phyloP scores from a whole-genome alignment of 1,284 basidiomycete genomes.

The Cystobasidiaceae sp. region DNA sequence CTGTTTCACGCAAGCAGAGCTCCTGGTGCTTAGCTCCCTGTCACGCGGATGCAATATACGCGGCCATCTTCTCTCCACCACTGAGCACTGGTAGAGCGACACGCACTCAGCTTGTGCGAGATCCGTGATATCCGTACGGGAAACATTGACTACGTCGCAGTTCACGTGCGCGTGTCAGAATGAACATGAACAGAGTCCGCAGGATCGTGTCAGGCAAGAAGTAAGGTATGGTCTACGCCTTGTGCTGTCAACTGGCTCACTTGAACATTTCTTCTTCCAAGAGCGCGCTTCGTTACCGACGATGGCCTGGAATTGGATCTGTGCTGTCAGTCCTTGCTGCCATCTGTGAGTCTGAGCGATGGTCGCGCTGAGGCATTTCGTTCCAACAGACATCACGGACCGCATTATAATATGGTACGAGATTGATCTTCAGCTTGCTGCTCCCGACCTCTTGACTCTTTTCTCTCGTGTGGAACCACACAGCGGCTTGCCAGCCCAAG shows the following conservation, averaged over 20 bases:
- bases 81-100: no score
- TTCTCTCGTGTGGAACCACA: conserved; percentile 67
- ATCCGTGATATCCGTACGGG: no score
- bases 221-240: neutral
- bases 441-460: no score
- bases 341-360: neutral
- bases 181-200: conserved; percentile 21
- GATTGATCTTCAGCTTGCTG: neutral
- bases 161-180: no score
- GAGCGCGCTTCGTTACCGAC: conserved; percentile 23
- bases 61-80: no score
- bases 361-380: neutral
- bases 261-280: neutral
- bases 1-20: no score
- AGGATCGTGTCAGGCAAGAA: conserved; percentile 26
- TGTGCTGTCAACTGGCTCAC: neutral
- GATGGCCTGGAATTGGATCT: conserved; percentile 27
- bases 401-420: conserved; percentile 26
- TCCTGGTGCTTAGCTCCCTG: no score
- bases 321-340: conserved; percentile 12
- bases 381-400: conserved; percentile 20
- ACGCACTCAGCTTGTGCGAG: no score
- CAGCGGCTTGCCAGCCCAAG: conserved; percentile 75
- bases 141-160: no score
- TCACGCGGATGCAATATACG: no score